Base-by-base conservation (phyloP, 371 early-diverging fungal species). In the Apophysomyces trapeziformis region DNA sequence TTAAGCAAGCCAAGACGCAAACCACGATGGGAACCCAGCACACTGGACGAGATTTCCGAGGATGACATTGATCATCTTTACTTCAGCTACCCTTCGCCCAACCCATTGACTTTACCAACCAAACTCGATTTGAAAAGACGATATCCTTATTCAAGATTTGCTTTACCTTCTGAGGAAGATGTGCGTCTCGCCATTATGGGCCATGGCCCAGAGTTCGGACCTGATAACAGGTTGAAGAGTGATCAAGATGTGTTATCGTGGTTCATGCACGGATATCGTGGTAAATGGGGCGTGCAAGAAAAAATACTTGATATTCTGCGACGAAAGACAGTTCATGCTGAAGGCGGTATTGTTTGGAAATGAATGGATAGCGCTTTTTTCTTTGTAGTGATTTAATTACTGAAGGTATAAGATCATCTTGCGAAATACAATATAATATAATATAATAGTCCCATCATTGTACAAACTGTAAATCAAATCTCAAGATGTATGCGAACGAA, bases 111-210 rank as follows among this genome's bases (percentile, higher is more conserved):
- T 32, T 76, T 85, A 21, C 72, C 79, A 7, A 68, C 75, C 46
- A 72, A 64, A 43, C 57, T 64, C 0, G 76, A 72, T n/a, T 63
- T 80, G 6, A 79, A 68, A 58, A 63, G 54, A 14, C 70, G 90
- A 63, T 93, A 95, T 71, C 94, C 93, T 9, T 89, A 89, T 69
- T 75, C 85, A 7, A 74, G 88, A 43, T 93, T 87, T 61, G 87
- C 88, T 7, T 76, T 97, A 45, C 96, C 96, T 0, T 85, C 88
- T 1, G 95, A 94, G 70, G 65, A 83, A 9, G 96, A 95, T 61
- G 85, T 98, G 11, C 75, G 83, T 38, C 63, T 57, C 32, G 76
- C 89, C 21, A 73, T 92, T 1, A 73, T 68, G 13, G 94, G 89
- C 43, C 85, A 87, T 74, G 76, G 76, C 41, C 77, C 80, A 61